These are phyloP conservation scores for Colletotrichum abscissum DNA, from an alignment of 2,329 filamentous ascomycete genomes.

Conservation along the genomic window DNA sequence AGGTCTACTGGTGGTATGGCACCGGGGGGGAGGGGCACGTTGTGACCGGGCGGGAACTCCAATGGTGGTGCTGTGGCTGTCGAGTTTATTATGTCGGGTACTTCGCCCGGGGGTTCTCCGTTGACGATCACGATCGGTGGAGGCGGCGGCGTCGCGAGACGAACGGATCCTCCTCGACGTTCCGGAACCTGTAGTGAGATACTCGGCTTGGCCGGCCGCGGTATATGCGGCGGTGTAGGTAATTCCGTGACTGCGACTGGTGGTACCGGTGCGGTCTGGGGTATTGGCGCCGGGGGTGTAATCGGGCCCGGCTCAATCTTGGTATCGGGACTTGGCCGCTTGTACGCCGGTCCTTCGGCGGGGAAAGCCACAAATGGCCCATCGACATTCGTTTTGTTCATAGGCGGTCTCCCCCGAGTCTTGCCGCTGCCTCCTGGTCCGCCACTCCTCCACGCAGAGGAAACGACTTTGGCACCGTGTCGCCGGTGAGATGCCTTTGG, in stretches of 20 bases:
- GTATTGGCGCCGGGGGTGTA: constrained; percentile 13
- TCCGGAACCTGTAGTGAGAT: constrained; percentile 58
- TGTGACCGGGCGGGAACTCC: neutral
- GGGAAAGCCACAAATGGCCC: constrained; percentile 78
- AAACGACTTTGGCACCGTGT: constrained; percentile 86
- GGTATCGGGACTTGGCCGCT: constrained; percentile 50
- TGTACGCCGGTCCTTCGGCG: constrained; percentile 63
- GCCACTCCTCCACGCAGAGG: constrained; percentile 86
- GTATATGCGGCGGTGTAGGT: neutral
- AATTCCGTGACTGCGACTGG: neutral
- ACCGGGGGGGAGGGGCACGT: neutral
- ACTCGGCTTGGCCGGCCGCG: constrained; percentile 47
- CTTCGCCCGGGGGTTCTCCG: constrained; percentile 44
- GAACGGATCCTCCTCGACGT: constrained; percentile 68
- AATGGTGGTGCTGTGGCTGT: neutral
- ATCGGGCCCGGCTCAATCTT: constrained; percentile 43
- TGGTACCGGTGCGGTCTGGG: constrained; percentile 10
- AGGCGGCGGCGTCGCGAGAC: constrained; percentile 70
- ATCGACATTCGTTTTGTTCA: constrained; percentile 69
- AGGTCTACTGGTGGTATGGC: neutral
- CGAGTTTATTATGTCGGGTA: constrained; percentile 18
- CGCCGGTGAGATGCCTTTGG: constrained; percentile 65
- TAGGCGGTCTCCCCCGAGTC: constrained; percentile 82
- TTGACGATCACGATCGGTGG: constrained; percentile 64
- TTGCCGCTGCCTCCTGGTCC: constrained; percentile 72